Conservation (phyloP, 2,329 filamentous ascomycete species). For the Talaromyces sp. region DNA sequence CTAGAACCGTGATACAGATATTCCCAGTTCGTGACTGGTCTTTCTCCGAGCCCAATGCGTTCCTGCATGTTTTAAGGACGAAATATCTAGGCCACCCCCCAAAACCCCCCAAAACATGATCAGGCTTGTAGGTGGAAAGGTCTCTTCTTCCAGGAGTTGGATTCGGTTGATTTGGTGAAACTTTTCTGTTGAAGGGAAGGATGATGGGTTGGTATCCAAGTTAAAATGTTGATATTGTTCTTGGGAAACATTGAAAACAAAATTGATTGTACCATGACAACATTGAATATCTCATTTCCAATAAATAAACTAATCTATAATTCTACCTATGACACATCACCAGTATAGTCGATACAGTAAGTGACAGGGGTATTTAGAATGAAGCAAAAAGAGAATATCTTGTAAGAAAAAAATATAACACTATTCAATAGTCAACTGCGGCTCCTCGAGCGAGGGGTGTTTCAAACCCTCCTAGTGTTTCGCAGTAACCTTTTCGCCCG, state of each 20-base stretch:
- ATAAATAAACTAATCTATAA: conserved; percentile 4
- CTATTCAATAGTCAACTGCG: background rate
- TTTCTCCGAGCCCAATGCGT: conserved; percentile 29
- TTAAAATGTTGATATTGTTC: too few species aligned
- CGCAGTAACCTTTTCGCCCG: conserved; percentile 60
- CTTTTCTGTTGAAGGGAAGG: too few species aligned
- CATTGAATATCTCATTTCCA: background rate
- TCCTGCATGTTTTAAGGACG: conserved; percentile 27
- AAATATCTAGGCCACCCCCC: conserved; percentile 16
- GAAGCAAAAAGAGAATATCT: conserved; percentile 6
- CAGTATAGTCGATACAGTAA: background rate
- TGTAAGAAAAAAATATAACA: background rate
- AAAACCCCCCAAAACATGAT: too few species aligned
- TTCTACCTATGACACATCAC: conserved; percentile 1
- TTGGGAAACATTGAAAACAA: background rate
- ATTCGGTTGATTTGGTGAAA: too few species aligned
- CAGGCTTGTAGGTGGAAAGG: background rate
- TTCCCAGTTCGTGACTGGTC: conserved; percentile 26
- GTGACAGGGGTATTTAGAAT: conserved; percentile 1
- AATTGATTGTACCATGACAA: background rate
- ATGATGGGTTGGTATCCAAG: too few species aligned
- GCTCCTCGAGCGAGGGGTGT: conserved; percentile 32
- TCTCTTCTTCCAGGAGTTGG: conserved; percentile 3
- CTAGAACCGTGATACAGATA: conserved; percentile 17
- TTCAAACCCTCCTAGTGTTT: conserved; percentile 56